Evolutionary conservation across 139 green algal genomes (phyloP).

Genomic region (Chlorella sp.): DNA sequence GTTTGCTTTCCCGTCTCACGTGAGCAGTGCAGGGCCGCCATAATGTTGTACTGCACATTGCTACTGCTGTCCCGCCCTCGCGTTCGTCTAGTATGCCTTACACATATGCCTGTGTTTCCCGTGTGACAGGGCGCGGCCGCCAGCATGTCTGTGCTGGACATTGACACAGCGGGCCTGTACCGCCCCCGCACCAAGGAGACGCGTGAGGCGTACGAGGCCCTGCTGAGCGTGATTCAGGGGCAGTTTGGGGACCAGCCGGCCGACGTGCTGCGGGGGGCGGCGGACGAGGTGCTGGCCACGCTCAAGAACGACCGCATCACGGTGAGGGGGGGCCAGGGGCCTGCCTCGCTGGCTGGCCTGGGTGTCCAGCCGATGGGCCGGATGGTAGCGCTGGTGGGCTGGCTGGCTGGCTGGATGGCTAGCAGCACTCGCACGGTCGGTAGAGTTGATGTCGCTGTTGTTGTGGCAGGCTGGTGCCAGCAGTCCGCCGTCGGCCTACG

Average conservation of each 20-base stretch:
- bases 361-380: not conserved
- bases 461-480: no score
- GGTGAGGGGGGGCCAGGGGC: conserved; percentile 25
- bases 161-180: conserved; percentile 82
- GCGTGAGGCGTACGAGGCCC: conserved; percentile 90
- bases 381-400: not conserved
- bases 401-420: no score
- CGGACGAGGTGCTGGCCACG: conserved; percentile 94
- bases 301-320: conserved; percentile 86
- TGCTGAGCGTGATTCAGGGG: conserved; percentile 84
- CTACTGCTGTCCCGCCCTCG: no score
- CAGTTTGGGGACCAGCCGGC: conserved; percentile 95
- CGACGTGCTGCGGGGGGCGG: conserved; percentile 94
- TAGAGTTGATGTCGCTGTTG: no score
- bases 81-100: no score
- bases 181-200: conserved; percentile 88
- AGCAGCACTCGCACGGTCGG: no score
- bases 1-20: no score
- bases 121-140: not conserved
- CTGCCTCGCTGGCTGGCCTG: not conserved
- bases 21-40: no score
- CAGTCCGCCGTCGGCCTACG: not conserved
- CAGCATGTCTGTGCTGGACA: conserved; percentile 76
- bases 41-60: no score
- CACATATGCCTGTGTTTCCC: no score